Evolutionary conservation across 345 rosid genomes (phyloP), one percentile per base, ranked within the genome.

Genomic region (Camelina laxa): DNA sequence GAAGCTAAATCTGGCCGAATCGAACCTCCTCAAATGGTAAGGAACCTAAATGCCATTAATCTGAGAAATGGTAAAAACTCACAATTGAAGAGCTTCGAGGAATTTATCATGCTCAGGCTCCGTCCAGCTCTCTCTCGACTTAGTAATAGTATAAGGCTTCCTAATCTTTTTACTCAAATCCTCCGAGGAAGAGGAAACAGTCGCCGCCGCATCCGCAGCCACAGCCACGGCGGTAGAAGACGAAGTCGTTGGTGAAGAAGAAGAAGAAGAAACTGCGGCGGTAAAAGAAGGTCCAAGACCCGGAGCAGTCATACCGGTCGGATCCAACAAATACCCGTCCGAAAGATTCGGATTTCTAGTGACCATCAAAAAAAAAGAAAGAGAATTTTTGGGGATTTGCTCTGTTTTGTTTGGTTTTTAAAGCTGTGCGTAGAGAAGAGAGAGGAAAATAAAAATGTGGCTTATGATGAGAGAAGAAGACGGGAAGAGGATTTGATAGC

Each of bases 71-170:
- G 41, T 8, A 45, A 27, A 50, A 35, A 75, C 77, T 87, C 84
- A 91, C 97, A 91, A 86, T 80, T 91, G 97, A 31, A 91, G 91
- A 70, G 97, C 97, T 82, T 89, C 97, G 27, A 91, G 91, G 71
- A 91, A 91, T 77, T 91, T 91, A 78, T 91, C 97, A 80, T 91
- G 97, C 75, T 91, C 97, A n/a, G 97, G 97, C 19, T 91, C 97
- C 10, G 96, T 91, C 97, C 97, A 91, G 88, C 90, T 91, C 88
- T 91, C 93, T 51, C 97, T 84, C 2, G 93, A 91, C 86, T 91
- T 91, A 77, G 91, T 83, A 74, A 91, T 87, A 45, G 91, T 91
- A 79, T 91, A 91, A 56, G 97, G 93, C 80, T 91, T 91, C 67
- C 95, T 82, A 80, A 87, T 80, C 86, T 88, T 89, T 89, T 85